Conservation (phyloP, 192 early-diverging fungal genomes). For the Entomortierella parvispora region DNA sequence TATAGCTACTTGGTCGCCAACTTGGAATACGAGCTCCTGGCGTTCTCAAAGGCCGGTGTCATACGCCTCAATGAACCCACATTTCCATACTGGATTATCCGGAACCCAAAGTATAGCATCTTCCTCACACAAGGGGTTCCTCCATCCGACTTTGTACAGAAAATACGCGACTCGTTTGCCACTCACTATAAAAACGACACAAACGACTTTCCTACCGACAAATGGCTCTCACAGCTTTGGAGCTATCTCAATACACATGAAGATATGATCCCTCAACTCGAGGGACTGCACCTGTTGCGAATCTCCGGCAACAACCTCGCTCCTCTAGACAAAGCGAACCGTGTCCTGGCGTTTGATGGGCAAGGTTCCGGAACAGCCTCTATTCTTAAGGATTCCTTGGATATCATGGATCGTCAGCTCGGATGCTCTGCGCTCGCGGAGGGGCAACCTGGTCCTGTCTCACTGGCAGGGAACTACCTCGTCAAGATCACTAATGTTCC, state of each 20-base stretch:
- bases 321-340: neutral
- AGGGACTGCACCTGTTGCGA: slow-evolving; percentile 9
- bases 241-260: too few species aligned
- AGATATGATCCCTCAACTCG: neutral
- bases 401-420: slow-evolving; percentile 1
- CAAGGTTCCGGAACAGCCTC: neutral
- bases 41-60: too few species aligned
- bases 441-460: neutral
- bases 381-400: neutral
- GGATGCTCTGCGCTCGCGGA: neutral
- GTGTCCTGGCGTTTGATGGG: neutral
- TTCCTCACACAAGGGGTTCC: neutral
- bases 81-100: too few species aligned
- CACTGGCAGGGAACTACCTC: neutral
- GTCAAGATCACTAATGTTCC: slow-evolving; percentile 3
- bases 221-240: slow-evolving; percentile 28
- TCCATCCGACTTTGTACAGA: neutral
- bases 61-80: too few species aligned
- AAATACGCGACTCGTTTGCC: neutral
- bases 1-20: too few species aligned
- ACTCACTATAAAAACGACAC: neutral
- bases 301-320: neutral
- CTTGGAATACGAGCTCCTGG: too few species aligned
- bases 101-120: neutral
- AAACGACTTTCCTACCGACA: slow-evolving; percentile 4